Evolutionary conservation across 306 rosid genomes (phyloP).

Genomic region (Arachis hypogaea): DNA sequence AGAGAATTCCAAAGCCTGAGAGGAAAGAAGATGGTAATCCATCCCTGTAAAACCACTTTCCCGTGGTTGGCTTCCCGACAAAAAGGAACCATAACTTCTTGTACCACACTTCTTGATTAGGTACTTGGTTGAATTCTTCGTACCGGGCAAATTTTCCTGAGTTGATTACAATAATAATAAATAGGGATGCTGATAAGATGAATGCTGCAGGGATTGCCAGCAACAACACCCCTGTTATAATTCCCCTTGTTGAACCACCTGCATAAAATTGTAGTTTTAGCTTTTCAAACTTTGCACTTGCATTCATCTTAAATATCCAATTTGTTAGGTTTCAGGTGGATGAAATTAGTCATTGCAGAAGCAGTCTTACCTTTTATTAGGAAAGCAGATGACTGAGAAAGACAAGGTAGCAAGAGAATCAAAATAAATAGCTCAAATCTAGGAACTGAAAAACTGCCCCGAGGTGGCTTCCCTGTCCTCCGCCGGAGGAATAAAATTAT

Average conservation of each 20-base stretch:
- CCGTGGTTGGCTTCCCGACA: constrained; percentile 49
- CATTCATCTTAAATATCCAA: constrained; percentile 12
- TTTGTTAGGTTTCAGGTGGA: constrained; percentile 17
- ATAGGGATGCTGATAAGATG: constrained; percentile 53
- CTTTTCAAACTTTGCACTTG: constrained; percentile 8
- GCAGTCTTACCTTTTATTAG: constrained; percentile 49
- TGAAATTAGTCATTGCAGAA: not conserved
- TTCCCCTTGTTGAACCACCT: constrained; percentile 68
- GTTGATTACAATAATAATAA: constrained; percentile 57
- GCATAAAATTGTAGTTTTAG: constrained; percentile 35
- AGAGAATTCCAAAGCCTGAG: constrained; percentile 58
- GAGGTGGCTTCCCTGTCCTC: constrained; percentile 56
- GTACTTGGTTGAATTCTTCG: constrained; percentile 50
- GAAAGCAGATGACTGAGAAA: constrained; percentile 68
- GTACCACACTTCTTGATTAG: constrained; percentile 47
- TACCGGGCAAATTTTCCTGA: constrained; percentile 52
- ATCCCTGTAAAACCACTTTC: constrained; percentile 65
- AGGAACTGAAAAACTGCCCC: constrained; percentile 58
- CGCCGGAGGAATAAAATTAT: constrained; percentile 51
- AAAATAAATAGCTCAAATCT: constrained; percentile 67
- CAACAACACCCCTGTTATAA: constrained; percentile 59
- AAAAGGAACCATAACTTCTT: constrained; percentile 48
- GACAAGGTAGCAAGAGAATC: constrained; percentile 69
- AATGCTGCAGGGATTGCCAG: constrained; percentile 65
- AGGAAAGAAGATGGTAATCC: constrained; percentile 58